A percentile compares a stretch with the other conserved stretches of the same genome.
phyloP scores from a whole-genome alignment of 108 stramenopile species.

The Fragilaria crotonensis region DNA sequence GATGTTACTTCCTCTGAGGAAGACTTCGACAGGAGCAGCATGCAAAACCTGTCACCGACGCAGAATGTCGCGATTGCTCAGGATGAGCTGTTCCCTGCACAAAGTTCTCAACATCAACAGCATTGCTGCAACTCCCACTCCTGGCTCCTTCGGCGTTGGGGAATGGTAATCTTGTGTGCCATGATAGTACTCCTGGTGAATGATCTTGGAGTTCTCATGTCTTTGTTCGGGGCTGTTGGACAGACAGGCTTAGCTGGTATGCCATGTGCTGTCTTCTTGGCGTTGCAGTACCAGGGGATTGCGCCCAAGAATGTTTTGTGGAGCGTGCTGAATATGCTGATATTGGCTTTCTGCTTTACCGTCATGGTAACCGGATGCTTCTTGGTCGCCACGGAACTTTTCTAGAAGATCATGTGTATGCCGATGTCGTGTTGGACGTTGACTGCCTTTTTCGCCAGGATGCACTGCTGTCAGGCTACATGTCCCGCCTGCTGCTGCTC shows the following conservation, averaged over 20 bases:
- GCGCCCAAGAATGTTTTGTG: neutral
- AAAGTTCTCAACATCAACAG: neutral
- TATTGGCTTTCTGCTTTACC: neutral
- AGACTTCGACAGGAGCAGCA: neutral
- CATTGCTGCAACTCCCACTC: neutral
- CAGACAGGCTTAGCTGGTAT: constrained; percentile 32
- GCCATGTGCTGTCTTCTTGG: constrained; percentile 23
- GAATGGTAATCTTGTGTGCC: constrained; percentile 20
- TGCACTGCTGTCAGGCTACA: no score
- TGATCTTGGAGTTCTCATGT: constrained; percentile 23
- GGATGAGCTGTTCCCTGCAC: neutral
- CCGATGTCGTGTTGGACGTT: no score
- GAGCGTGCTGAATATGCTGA: neutral
- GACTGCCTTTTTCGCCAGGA: no score
- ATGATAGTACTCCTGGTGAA: constrained; percentile 22
- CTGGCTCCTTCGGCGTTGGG: constrained; percentile 27
- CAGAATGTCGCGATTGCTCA: neutral
- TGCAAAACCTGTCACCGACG: neutral
- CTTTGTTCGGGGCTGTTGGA: constrained; percentile 33
- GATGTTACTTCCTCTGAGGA: neutral
- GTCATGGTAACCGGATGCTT: constrained; percentile 1
- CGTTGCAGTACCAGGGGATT: constrained; percentile 12
- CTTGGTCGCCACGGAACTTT: neutral
- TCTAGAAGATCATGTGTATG: no score
- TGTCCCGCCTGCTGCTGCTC: no score